These are phyloP conservation scores for Mortierella antarctica DNA, from an alignment of 192 early-diverging fungal species.

Conservation along the genomic window DNA sequence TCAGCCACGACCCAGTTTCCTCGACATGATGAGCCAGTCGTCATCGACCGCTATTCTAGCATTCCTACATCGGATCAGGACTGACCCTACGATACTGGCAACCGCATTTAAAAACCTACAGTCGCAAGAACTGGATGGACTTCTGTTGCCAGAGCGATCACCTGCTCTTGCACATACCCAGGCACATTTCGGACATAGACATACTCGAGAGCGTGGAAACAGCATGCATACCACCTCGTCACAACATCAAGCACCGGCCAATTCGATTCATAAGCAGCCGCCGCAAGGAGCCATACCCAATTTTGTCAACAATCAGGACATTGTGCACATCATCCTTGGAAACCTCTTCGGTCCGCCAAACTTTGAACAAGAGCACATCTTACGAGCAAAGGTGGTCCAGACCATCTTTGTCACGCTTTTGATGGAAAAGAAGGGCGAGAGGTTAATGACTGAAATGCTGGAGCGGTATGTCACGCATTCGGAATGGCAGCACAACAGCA, in stretches of 20 bases:
- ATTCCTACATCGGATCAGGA: slow-evolving; percentile 41
- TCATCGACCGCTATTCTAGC: slow-evolving; percentile 30
- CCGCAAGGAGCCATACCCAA: slow-evolving; percentile 22
- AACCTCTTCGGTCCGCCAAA: slow-evolving; percentile 45
- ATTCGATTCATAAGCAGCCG: slow-evolving; percentile 20
- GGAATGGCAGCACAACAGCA: slow-evolving; percentile 40
- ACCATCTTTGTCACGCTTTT: slow-evolving; percentile 42
- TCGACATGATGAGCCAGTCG: slow-evolving; percentile 49
- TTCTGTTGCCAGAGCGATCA: slow-evolving; percentile 28
- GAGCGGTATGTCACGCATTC: slow-evolving; percentile 50
- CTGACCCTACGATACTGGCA: slow-evolving; percentile 41
- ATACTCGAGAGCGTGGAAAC: slow-evolving; percentile 21
- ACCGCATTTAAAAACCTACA: slow-evolving; percentile 48
- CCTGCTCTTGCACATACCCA: not conserved
- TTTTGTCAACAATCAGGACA: slow-evolving; percentile 44
- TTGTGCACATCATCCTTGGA: slow-evolving; percentile 42
- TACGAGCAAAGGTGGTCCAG: slow-evolving; percentile 16
- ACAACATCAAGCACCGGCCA: not conserved
- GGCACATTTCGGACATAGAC: slow-evolving; percentile 8
- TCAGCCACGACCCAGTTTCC: slow-evolving; percentile 51
- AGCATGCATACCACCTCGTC: slow-evolving; percentile 12
- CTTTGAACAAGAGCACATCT: slow-evolving; percentile 33
- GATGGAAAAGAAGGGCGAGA: slow-evolving; percentile 48
- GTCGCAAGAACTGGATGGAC: slow-evolving; percentile 44
- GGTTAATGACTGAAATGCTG: slow-evolving; percentile 52